These are phyloP conservation scores for Ambrosiella cleistominuta DNA, from an alignment of 2,329 filamentous ascomycete species.

Conservation along the genomic window DNA sequence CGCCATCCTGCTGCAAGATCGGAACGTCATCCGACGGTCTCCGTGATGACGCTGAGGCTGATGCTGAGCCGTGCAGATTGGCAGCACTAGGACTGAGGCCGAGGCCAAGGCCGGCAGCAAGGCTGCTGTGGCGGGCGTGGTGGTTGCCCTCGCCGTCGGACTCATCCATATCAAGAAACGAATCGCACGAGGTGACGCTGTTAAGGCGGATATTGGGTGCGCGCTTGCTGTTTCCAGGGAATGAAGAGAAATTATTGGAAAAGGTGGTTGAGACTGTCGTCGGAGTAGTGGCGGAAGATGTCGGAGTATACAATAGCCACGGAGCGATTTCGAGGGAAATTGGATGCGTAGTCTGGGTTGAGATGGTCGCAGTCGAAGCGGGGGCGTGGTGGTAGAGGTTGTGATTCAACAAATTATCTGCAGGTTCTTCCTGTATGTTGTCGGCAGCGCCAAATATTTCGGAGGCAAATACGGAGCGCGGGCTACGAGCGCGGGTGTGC, in stretches of 20 bases:
- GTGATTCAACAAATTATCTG: slow-evolving; percentile 20
- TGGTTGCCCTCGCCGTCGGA: slow-evolving; percentile 41
- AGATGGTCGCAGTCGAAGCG: background rate
- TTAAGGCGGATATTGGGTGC: slow-evolving; percentile 36
- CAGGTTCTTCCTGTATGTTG: slow-evolving; percentile 6
- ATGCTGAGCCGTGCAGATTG: background rate
- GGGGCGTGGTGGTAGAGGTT: background rate
- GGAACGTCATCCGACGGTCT: slow-evolving; percentile 50
- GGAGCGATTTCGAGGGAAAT: background rate
- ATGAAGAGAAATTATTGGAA: slow-evolving; percentile 2
- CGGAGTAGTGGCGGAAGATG: background rate
- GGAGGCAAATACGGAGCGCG: slow-evolving; percentile 26
- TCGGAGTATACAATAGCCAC: background rate
- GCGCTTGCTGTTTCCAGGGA: slow-evolving; percentile 21
- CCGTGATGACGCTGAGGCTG: slow-evolving; percentile 5
- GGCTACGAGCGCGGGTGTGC: slow-evolving; percentile 22
- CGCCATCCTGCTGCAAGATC: slow-evolving; percentile 48
- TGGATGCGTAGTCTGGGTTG: background rate
- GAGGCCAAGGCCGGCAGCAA: background rate
- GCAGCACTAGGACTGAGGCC: background rate
- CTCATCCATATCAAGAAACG: slow-evolving; percentile 52
- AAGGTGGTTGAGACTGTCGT: slow-evolving; percentile 4
- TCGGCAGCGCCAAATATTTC: slow-evolving; percentile 25
- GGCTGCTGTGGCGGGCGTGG: background rate
- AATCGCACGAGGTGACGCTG: slow-evolving; percentile 25